Conservation (phyloP, 352 stramenopile genomes). For the Peronospora farinosa region DNA sequence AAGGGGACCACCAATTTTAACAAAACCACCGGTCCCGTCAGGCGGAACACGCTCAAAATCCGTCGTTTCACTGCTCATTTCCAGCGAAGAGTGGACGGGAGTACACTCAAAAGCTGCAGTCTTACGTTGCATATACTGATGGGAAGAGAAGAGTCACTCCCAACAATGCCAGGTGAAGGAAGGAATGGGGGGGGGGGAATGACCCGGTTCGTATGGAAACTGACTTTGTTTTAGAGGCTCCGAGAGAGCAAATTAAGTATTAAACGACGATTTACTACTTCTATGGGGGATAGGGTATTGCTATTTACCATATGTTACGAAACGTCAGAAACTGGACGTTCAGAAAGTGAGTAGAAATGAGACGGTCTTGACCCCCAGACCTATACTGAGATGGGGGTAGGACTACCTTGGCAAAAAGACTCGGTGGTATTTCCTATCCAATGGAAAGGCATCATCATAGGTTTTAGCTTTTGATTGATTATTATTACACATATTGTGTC, state of each 20-base stretch:
- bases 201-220: slow-evolving; percentile 22
- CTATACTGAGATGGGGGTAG: too few relatives aligned
- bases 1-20: slow-evolving; percentile 75
- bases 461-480: too few relatives aligned
- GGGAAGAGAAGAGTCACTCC: slow-evolving; percentile 1
- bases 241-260: slow-evolving; percentile 10
- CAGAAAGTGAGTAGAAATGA: too few relatives aligned
- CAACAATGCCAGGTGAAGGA: slow-evolving; percentile 5
- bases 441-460: too few relatives aligned
- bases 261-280: background rate
- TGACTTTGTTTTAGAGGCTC: slow-evolving; percentile 13
- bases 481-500: too few relatives aligned
- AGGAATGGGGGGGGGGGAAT: slow-evolving; percentile 13
- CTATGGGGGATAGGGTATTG: slow-evolving; percentile 4
- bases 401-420: too few relatives aligned
- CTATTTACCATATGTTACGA: slow-evolving; percentile 10
- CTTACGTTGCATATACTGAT: slow-evolving; percentile 25
- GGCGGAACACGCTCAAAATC: slow-evolving; percentile 58
- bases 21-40: slow-evolving; percentile 43
- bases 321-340: slow-evolving; percentile 21
- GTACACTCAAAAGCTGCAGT: slow-evolving; percentile 23
- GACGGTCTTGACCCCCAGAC: too few relatives aligned
- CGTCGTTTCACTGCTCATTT: slow-evolving; percentile 37
- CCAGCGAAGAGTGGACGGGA: slow-evolving; percentile 20
- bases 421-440: too few relatives aligned